Percentiles rank a stretch among this genome's conserved stretches.
phyloP scores from a whole-genome alignment of 2,329 filamentous ascomycete genomes.

The Pseudocercospora ulei region DNA sequence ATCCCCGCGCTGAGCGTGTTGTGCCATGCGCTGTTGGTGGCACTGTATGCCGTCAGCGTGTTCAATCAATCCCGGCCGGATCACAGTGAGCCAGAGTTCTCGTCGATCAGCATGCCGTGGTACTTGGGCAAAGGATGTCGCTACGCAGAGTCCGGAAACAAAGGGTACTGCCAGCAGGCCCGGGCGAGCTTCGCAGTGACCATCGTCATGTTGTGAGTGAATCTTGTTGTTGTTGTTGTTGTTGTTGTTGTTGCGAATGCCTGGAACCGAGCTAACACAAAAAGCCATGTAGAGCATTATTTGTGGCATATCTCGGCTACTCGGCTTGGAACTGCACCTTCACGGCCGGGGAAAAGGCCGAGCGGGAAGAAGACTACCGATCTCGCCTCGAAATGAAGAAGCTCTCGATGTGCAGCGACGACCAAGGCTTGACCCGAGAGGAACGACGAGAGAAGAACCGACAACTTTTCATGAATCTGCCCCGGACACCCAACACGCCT shows the following conservation, averaged over 20 bases:
- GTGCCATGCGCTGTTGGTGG: conserved; percentile 49
- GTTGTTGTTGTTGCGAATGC: too few relatives aligned
- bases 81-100: conserved; percentile 54
- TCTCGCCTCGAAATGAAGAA: conserved; percentile 45
- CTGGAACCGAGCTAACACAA: too few relatives aligned
- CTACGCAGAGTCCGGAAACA: conserved; percentile 42
- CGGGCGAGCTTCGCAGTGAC: conserved; percentile 58
- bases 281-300: conserved; percentile 50
- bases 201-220: conserved; percentile 57
- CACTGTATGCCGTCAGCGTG: conserved; percentile 56
- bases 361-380: conserved; percentile 26
- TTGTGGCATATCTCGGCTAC: conserved; percentile 50
- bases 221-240: background rate
- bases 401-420: conserved; percentile 40
- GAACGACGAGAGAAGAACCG: conserved; percentile 51
- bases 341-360: conserved; percentile 31
- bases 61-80: conserved; percentile 66
- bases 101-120: conserved; percentile 57
- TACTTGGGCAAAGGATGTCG: conserved; percentile 62
- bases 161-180: conserved; percentile 55
- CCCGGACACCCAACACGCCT: conserved; percentile 42
- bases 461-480: conserved; percentile 32
- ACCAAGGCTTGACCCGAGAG: conserved; percentile 39
- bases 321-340: conserved; percentile 49
- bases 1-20: conserved; percentile 55